Percentiles rank a stretch among this genome's conserved stretches.
These are phyloP conservation scores for Tricholoma sp. DNA, from an alignment of 768 basidiomycete genomes.

Conservation along the genomic window DNA sequence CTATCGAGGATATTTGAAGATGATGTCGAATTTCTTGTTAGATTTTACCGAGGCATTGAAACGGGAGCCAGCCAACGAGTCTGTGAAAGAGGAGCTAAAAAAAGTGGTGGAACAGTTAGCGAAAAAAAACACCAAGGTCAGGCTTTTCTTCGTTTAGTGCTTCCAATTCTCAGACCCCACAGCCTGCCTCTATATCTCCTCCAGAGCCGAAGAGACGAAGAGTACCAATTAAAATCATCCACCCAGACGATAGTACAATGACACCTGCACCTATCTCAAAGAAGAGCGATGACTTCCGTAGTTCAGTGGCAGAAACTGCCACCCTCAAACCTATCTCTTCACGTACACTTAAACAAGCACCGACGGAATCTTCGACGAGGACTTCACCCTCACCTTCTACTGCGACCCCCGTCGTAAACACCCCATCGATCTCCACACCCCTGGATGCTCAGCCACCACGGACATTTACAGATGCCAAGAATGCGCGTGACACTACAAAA, in stretches of 20 bases:
- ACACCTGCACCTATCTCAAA: constrained; percentile 1
- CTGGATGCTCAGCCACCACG: constrained; percentile 17
- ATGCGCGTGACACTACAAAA: constrained; percentile 43
- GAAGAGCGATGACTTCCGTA: background rate
- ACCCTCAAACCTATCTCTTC: constrained; percentile 35
- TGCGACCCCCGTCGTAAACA: constrained; percentile 5
- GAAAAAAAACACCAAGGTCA: constrained; percentile 31
- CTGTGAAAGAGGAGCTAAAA: constrained; percentile 58
- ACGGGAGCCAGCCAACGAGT: constrained; percentile 60
- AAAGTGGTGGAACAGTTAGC: constrained; percentile 40
- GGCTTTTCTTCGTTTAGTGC: background rate
- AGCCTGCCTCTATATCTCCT: background rate
- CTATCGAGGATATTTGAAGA: constrained; percentile 8
- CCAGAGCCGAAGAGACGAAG: constrained; percentile 7
- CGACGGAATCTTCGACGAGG: background rate
- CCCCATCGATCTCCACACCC: constrained; percentile 2
- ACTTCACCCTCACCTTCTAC: constrained; percentile 7
- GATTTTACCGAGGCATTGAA: constrained; percentile 57
- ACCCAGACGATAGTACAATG: background rate
- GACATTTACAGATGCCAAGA: constrained; percentile 57
- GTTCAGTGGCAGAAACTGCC: background rate
- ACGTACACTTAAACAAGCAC: constrained; percentile 19
- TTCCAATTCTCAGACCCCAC: background rate
- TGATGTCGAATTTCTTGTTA: constrained; percentile 19
- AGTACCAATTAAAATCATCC: constrained; percentile 14